Base-by-base conservation (phyloP, 2,329 filamentous ascomycete species). In the Exophiala sp. region DNA sequence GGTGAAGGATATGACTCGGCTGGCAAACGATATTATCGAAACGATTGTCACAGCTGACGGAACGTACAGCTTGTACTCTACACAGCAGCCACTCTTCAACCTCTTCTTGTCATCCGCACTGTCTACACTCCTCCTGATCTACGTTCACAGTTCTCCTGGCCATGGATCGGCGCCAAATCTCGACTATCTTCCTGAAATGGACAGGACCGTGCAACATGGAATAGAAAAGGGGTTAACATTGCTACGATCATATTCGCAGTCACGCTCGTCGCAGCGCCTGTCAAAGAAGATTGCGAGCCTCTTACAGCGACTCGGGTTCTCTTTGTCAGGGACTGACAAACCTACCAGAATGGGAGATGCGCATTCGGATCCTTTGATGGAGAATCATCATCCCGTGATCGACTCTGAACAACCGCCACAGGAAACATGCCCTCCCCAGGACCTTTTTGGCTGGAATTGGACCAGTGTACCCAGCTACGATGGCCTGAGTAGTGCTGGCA, bases 91-190 rank as follows among this genome's bases (percentile, higher is more conserved):
- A 2, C 10, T 55, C 14, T 29, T 55, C 21, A 55, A 55, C 21
- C 12, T 55, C 3, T 55, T 55, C 34, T 16, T 55, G 40, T 55
- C 52, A 1, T 55, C 52, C 12, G 41, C 52, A 38, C 36, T 55
- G 12, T 55, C 52, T 10, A 51, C 47, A 4, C 36, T 55, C 2
- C 33, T 55, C 34, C 47, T 55, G 1, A 49, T 55, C 21, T 51
- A 47, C 36, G 40, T 51, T 10, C 47, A 51, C 40, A 39, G 51
- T 35, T 44, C 40, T 20, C 35, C 35, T 5, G 35, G 6, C 10
- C 35, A 16, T 38, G 35, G 35, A 11, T 5, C 35, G 35, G 11
- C 14, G 35, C 35, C 35, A 38, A 10, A 38, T 38, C 35, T 38
- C 14, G 21, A 43, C 41, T 24, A 5, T 11, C 41, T 21, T 4